Base-by-base conservation (phyloP, 2,329 filamentous ascomycete species). In the Hypoxylon sp. region DNA sequence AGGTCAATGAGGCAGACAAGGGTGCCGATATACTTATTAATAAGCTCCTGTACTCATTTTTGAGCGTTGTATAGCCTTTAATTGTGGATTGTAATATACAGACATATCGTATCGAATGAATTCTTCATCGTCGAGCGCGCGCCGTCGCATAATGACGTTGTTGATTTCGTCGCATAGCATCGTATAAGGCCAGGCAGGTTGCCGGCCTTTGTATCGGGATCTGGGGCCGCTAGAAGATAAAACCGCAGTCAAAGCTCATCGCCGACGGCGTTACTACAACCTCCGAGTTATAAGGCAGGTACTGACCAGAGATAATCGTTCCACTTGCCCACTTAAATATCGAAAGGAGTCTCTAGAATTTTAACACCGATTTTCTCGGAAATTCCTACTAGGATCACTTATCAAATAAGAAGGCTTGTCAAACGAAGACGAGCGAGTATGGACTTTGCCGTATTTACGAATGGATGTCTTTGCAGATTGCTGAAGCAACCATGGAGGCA, bases 131-230 rank as follows among this genome's bases (percentile, higher is more conserved):
- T 28, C 24, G 16, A n/a, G n/a, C 14, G 32, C 18, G 36, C 26
- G n/a, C 36, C 33, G 33, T 24, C 32, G 6, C 2, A 24, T 14
- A n/a, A 20, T 26, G 12, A 18, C 8, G 26, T 45, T 45, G 24
- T 26, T 22, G 11, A 40, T 14, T 46, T 53, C 20, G n/a, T 8
- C 32, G 42, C 46, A 42, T 9, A 52, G 30, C 26, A 14, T 51
- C 58, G 51, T 36, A 55, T 55, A 56, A 12, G 51, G 24, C 59
- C 51, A 51, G 51, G 20, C 22, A n/a, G 16, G n/a, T 46, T 52
- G 52, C 52, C 51, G 51, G 50, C 20, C 11, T 4, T 22, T 44
- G 8, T 40, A 2, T 56, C 59, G 46, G 59, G 28, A 51, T 51
- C 55, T 38, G 52, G 26, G 9, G 14, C 20, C 7, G 18, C 16